A percentile compares a stretch with the other conserved stretches of the same genome.
These are phyloP conservation scores for Cucurbitaria berberidis DNA, from an alignment of 2,329 filamentous ascomycete genomes.

Conservation along the genomic window DNA sequence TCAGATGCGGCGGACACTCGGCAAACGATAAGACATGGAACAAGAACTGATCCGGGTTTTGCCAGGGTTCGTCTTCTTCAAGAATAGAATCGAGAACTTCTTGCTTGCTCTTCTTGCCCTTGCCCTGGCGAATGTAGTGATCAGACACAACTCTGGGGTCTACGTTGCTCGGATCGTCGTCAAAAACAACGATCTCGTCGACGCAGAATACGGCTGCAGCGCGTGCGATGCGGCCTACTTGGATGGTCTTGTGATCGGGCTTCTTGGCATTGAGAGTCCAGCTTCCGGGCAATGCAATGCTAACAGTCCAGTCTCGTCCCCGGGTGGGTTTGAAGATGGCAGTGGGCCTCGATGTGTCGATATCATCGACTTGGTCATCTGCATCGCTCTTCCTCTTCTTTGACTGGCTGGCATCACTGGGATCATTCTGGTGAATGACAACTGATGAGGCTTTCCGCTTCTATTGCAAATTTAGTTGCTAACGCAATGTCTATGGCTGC, in stretches of 20 bases:
- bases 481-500: too few relatives aligned
- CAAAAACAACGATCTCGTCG: conserved; percentile 83
- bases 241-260: conserved; percentile 75
- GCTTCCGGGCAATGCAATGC: conserved; percentile 78
- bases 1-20: conserved; percentile 81
- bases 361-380: conserved; percentile 14
- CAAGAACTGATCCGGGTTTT: conserved; percentile 80
- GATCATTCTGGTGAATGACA: conserved; percentile 22
- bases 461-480: conserved; percentile 10
- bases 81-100: conserved; percentile 48
- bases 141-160: conserved; percentile 28
- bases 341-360: conserved; percentile 70
- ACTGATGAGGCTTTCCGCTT: conserved; percentile 32
- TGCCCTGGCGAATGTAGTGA: conserved; percentile 26
- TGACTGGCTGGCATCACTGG: conserved; percentile 7
- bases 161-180: conserved; percentile 64
- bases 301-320: conserved; percentile 75
- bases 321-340: conserved; percentile 70
- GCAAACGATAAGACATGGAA: conserved; percentile 80
- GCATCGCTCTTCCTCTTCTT: conserved; percentile 25
- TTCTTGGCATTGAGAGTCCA: conserved; percentile 69
- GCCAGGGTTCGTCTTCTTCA: conserved; percentile 60
- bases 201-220: conserved; percentile 82
- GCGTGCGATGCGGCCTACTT: conserved; percentile 78
- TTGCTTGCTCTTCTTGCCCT: conserved; percentile 53